Evolutionary conservation across 768 basidiomycete species (phyloP).

Genomic region (Mycena alexandri): DNA sequence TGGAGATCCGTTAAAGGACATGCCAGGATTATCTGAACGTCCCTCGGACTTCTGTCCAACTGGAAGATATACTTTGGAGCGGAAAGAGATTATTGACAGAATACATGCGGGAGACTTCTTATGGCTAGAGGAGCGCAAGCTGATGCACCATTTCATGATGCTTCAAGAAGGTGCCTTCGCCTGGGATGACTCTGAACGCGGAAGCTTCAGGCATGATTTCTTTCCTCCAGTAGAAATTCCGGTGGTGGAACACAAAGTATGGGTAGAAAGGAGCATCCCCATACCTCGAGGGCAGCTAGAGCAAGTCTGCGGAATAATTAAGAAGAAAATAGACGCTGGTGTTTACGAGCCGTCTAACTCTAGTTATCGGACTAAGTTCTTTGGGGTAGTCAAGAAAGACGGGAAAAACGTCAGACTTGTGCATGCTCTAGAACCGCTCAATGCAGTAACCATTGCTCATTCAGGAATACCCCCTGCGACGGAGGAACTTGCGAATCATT

Average conservation of each 20-base stretch:
- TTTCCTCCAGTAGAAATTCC: slow-evolving; percentile 37
- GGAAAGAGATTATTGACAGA: neutral
- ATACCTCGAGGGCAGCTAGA: slow-evolving; percentile 39
- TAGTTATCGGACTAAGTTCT: no score
- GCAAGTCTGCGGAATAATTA: slow-evolving; percentile 4
- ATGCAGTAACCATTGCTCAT: slow-evolving; percentile 43
- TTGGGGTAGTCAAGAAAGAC: no score
- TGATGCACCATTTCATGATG: neutral
- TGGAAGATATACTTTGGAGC: neutral
- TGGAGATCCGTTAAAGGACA: neutral
- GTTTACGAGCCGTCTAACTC: no score
- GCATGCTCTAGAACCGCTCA: slow-evolving; percentile 41
- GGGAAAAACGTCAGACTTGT: slow-evolving; percentile 12
- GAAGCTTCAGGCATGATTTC: slow-evolving; percentile 9
- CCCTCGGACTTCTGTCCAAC: neutral
- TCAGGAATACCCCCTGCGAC: slow-evolving; percentile 33
- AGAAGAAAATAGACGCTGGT: neutral
- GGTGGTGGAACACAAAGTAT: slow-evolving; percentile 37
- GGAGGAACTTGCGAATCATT: slow-evolving; percentile 13
- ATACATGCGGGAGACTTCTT: neutral
- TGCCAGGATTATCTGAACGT: neutral
- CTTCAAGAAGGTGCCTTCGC: neutral
- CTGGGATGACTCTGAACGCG: neutral
- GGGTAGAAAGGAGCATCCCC: slow-evolving; percentile 37
- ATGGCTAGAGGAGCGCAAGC: neutral